Evolutionary conservation across 2,329 filamentous ascomycete species (phyloP).

Genomic region (Thelonectria discophora): DNA sequence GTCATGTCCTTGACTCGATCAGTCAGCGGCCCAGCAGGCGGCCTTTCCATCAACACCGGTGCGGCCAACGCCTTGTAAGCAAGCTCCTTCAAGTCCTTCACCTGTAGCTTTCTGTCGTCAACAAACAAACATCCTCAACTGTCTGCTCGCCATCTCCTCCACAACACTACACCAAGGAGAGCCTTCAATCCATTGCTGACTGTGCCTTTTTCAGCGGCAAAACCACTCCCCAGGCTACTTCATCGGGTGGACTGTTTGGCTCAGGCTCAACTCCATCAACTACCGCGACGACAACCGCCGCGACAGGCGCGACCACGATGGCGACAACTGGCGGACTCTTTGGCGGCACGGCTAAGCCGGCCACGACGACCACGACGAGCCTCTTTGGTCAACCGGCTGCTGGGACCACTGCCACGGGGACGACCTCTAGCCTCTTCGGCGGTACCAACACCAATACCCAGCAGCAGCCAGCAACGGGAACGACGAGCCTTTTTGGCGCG

Average conservation of each 20-base stretch:
- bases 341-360: constrained; percentile 37
- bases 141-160: constrained; percentile 13
- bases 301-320: constrained; percentile 44
- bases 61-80: constrained; percentile 62
- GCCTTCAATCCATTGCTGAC: constrained; percentile 28
- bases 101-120: constrained; percentile 20
- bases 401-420: constrained; percentile 32
- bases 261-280: constrained; percentile 40
- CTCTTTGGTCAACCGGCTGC: constrained; percentile 45
- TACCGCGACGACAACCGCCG: constrained; percentile 40
- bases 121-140: constrained; percentile 15
- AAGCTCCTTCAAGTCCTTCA: constrained; percentile 29
- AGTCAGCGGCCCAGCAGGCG: constrained; percentile 67
- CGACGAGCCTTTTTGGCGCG: constrained; percentile 45
- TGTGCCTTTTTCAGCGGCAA: constrained; percentile 34
- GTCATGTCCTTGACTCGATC: constrained; percentile 64
- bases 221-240: constrained; percentile 45
- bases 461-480: constrained; percentile 36
- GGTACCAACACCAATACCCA: constrained; percentile 39
- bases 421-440: constrained; percentile 46
- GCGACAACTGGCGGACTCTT: constrained; percentile 47
- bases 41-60: constrained; percentile 71
- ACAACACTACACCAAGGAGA: constrained; percentile 15
- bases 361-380: constrained; percentile 37
- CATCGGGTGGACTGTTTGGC: constrained; percentile 51